These are phyloP conservation scores for Cylindrodendrum hubeiense DNA, from an alignment of 2,329 filamentous ascomycete species.

Conservation along the genomic window DNA sequence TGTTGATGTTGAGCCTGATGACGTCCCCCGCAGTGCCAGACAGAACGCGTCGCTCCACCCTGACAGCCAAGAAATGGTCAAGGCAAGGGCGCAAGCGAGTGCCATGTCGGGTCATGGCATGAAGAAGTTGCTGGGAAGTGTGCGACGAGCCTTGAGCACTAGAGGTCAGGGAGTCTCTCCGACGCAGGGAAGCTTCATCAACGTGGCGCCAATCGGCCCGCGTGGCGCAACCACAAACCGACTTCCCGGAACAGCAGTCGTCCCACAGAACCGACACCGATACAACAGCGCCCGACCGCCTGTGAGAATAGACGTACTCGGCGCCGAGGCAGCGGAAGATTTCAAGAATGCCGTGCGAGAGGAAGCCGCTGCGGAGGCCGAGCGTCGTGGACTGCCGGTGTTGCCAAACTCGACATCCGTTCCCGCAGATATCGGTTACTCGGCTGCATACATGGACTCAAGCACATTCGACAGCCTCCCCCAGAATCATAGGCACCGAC, in stretches of 20 bases:
- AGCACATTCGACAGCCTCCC: constrained; percentile 50
- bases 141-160: constrained; percentile 84
- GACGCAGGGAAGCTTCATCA: constrained; percentile 61
- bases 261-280: constrained; percentile 65
- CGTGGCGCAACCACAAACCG: constrained; percentile 68
- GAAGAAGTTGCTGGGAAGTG: constrained; percentile 87
- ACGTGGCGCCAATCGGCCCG: constrained; percentile 62
- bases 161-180: constrained; percentile 59
- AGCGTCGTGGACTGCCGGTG: constrained; percentile 38
- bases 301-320: constrained; percentile 83
- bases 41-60: constrained; percentile 67
- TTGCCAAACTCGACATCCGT: constrained; percentile 44
- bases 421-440: constrained; percentile 54
- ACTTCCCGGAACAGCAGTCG: constrained; percentile 70
- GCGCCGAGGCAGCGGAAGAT: constrained; percentile 82
- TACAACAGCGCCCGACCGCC: constrained; percentile 62
- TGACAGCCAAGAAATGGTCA: constrained; percentile 53
- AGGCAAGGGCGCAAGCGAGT: constrained; percentile 63
- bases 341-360: constrained; percentile 82
- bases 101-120: constrained; percentile 80
- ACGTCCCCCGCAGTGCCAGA: constrained; percentile 59
- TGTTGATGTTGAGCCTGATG: constrained; percentile 74
- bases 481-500: constrained; percentile 52
- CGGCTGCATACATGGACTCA: constrained; percentile 58
- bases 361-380: constrained; percentile 61